Conservation (phyloP, 2,329 filamentous ascomycete species). For the Talaromyces sp. region DNA sequence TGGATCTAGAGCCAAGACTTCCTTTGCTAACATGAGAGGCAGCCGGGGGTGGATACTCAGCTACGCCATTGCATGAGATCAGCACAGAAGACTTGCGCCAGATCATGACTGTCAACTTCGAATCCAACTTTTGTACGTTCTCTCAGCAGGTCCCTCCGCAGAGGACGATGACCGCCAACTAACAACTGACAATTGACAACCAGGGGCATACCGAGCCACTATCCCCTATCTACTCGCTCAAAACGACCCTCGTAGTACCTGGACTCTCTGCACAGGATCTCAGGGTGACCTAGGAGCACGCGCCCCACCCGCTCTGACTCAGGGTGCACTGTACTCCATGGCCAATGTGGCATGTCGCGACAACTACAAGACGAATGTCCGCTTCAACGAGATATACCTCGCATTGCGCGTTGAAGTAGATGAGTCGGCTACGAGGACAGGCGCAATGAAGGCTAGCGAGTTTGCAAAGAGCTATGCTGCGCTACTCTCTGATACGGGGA, state of each 20-base stretch:
- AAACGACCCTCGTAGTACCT: neutral
- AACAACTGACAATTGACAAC: neutral
- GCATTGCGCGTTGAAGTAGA: conserved; percentile 13
- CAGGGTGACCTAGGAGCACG: conserved; percentile 13
- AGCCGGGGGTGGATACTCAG: conserved; percentile 7
- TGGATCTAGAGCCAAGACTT: neutral
- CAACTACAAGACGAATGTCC: conserved; percentile 14
- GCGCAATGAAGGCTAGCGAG: conserved; percentile 10
- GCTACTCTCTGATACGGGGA: neutral
- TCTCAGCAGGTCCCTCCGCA: neutral
- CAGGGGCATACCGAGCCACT: conserved; percentile 12
- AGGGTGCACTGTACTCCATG: conserved; percentile 11
- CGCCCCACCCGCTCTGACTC: conserved; percentile 8
- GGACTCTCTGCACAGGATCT: conserved; percentile 15
- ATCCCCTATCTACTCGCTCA: conserved; percentile 10
- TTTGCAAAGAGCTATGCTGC: conserved; percentile 9
- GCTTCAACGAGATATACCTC: conserved; percentile 12
- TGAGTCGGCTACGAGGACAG: neutral
- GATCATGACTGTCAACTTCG: conserved; percentile 14
- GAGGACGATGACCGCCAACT: neutral
- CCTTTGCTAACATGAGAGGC: neutral
- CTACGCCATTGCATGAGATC: conserved; percentile 2
- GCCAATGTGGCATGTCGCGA: conserved; percentile 12
- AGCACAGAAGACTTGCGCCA: conserved; percentile 5
- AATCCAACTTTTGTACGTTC: conserved; percentile 14